A percentile compares a stretch with the other conserved stretches of the same genome.
These are phyloP conservation scores for Camellia granthamiana DNA, from an alignment of 148 eudicot genomes.

Conservation along the genomic window DNA sequence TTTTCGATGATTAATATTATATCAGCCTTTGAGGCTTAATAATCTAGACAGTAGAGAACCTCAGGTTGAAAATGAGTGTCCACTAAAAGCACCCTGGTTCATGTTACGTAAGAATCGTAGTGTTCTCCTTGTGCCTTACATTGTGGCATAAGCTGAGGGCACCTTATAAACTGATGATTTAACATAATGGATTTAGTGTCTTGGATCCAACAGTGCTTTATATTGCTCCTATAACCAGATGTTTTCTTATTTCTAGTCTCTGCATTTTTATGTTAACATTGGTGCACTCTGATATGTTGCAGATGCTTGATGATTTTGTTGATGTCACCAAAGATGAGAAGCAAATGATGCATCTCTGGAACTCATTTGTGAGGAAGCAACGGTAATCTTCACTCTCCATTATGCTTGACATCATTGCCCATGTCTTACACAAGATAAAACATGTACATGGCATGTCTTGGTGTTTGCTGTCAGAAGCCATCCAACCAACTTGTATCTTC, in stretches of 20 bases:
- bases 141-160: background rate
- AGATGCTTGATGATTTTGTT: constrained; percentile 98
- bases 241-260: background rate
- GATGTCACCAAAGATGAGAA: constrained; percentile 94
- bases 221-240: background rate
- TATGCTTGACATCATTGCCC: background rate
- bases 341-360: constrained; percentile 98
- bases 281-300: constrained; percentile 25
- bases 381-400: constrained; percentile 39
- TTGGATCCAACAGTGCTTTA: background rate
- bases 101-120: background rate
- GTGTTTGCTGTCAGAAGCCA: constrained; percentile 8
- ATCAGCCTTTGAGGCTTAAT: background rate
- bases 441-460: background rate
- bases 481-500: background rate
- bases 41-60: background rate
- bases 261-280: background rate
- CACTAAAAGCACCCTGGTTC: background rate
- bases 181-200: background rate
- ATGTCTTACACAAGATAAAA: background rate
- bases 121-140: background rate
- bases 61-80: background rate
- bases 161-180: background rate
- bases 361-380: constrained; percentile 93
- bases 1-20: background rate